phyloP scores from a whole-genome alignment of 2,329 filamentous ascomycete species.

The Ophiostoma angusticollis region DNA sequence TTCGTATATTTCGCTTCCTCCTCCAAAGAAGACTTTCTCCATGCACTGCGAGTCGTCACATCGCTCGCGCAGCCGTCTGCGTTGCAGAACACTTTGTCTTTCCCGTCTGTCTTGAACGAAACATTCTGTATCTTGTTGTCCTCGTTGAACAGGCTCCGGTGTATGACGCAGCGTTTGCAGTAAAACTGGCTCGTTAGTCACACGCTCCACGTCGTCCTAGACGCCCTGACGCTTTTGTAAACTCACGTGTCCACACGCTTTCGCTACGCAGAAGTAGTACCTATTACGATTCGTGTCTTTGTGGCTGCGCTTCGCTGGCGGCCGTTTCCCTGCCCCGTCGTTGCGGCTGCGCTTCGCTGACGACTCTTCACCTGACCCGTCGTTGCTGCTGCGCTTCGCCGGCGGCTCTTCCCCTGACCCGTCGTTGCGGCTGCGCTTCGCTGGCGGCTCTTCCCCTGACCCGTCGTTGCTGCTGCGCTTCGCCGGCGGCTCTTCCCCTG shows the following conservation, averaged over 20 bases:
- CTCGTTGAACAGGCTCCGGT: slow-evolving; percentile 33
- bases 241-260: slow-evolving; percentile 79
- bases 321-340: slow-evolving; percentile 15
- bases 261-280: slow-evolving; percentile 85
- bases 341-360: slow-evolving; percentile 29
- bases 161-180: slow-evolving; percentile 48
- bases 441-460: too few species aligned
- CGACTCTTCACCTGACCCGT: slow-evolving; percentile 16
- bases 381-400: slow-evolving; percentile 28
- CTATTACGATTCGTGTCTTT: slow-evolving; percentile 46
- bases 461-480: too few species aligned
- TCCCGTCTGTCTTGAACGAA: slow-evolving; percentile 26
- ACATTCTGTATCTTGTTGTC: slow-evolving; percentile 18
- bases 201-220: too few species aligned
- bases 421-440: too few species aligned
- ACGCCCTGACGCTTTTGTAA: too few species aligned
- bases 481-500: too few species aligned
- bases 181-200: too few species aligned
- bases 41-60: slow-evolving; percentile 39
- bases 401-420: slow-evolving; percentile 18
- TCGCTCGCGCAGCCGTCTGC: slow-evolving; percentile 45
- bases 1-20: too few species aligned
- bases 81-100: slow-evolving; percentile 34
- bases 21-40: slow-evolving; percentile 46
- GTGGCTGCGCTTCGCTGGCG: slow-evolving; percentile 26